Evolutionary conservation across 495 filamentous ascomycete genomes (phyloP), one percentile per base, ranked within the genome.

Genomic region (Penicillium cosmopolitanum): DNA sequence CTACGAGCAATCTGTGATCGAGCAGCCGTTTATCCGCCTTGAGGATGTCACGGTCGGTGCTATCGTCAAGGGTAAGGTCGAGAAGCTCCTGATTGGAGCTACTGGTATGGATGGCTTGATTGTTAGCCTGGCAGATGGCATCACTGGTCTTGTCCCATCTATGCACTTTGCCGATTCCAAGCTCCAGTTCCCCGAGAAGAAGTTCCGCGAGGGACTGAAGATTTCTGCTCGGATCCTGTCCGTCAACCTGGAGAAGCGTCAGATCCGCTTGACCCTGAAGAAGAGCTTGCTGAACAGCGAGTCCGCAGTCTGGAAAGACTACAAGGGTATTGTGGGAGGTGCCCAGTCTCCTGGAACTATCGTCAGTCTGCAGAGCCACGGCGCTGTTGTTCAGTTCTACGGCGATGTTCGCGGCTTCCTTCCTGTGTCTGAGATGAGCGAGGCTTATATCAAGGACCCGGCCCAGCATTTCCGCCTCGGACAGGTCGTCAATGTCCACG

Each of bases 401-500:
- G 91, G 92, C 21, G 73, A 79, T 9, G 76, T 97, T 40, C 83
- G 85, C 50, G 96, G 86, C 11, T 98, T 94, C 74, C 82, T 98
- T 55, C 94, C 95, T 1, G 86, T 96, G 3, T 89, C 90, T 3
- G 94, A 98, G 69, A 98, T 98, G 96, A 97, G 93, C 70, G 96
- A 97, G 68, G 90, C 93, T 13, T 97, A 87, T 71, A 97, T 98
- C 63, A 84, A 89, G 65, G 89, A 97, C 66, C 92, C 93, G 7
- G 84, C 82, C 44, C 85, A 95, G 65, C 93, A 98, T 69, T 98
- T 98, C 75, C 85, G 88, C 34, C 75, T 84, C 8, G 95, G 96
- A 2, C 95, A 98, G 69, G 92, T 95, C 16, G 88, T 98, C 60
- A 96, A 84, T 72, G 89, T 97, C 34, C 87, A 90, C 63, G 86